Evolutionary conservation across 2,329 filamentous ascomycete species (phyloP).

Genomic region (Xylariaceae sp.): DNA sequence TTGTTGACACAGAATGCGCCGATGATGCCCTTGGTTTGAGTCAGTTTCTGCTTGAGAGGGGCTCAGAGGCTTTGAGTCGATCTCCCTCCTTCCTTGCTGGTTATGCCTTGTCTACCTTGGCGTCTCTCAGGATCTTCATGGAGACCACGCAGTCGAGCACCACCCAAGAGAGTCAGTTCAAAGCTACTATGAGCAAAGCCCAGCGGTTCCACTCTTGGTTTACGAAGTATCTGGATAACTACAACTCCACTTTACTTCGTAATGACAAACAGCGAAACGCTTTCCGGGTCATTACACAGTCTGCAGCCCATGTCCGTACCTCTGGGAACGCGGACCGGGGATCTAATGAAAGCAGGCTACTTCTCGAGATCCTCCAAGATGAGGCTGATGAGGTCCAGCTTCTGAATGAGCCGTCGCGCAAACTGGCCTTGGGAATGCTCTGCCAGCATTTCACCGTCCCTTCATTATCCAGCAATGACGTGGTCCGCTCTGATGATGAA

Average conservation of each 20-base stretch:
- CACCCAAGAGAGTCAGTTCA: conserved; percentile 78
- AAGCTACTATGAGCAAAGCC: conserved; percentile 67
- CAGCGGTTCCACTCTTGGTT: conserved; percentile 75
- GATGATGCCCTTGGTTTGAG: conserved; percentile 84
- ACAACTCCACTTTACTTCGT: conserved; percentile 46
- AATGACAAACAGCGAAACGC: conserved; percentile 42
- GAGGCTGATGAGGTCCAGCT: conserved; percentile 54
- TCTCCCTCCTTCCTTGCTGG: conserved; percentile 73
- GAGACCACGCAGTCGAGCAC: conserved; percentile 68
- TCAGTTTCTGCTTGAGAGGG: conserved; percentile 71
- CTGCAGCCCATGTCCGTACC: conserved; percentile 59
- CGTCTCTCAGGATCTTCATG: conserved; percentile 70
- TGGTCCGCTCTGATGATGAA: conserved; percentile 59
- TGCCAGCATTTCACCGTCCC: conserved; percentile 67
- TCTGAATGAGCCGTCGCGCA: conserved; percentile 61
- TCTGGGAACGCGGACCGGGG: conserved; percentile 62
- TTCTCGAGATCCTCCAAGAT: conserved; percentile 75
- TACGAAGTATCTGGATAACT: conserved; percentile 56
- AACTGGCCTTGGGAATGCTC: conserved; percentile 64
- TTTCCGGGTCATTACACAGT: conserved; percentile 60
- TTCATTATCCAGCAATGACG: conserved; percentile 50
- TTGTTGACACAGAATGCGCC: conserved; percentile 78
- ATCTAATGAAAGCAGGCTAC: conserved; percentile 69
- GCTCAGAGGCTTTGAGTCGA: conserved; percentile 54
- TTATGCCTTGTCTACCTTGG: conserved; percentile 68